These are phyloP conservation scores for Fraxinus albicans DNA, from an alignment of 305 asterid genomes.

Conservation along the genomic window DNA sequence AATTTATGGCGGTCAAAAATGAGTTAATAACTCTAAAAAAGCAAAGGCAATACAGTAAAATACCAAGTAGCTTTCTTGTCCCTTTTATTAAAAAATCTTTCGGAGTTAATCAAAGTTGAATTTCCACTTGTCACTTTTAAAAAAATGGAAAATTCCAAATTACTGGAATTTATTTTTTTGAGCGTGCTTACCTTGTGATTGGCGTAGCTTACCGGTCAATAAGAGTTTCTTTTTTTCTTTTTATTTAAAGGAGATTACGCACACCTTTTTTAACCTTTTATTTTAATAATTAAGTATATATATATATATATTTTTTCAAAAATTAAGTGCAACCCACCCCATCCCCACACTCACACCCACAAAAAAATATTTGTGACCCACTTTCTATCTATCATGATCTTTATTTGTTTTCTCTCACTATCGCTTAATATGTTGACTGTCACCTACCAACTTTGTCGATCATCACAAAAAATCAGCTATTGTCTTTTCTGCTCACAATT, in stretches of 20 bases:
- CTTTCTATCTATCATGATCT: neutral
- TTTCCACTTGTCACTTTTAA: slow-evolving; percentile 25
- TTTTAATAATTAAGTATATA: neutral
- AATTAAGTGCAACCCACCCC: neutral
- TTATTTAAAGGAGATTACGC: no score
- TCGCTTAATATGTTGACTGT: no score
- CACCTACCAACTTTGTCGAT: no score
- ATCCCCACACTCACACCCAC: neutral
- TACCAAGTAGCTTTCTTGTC: slow-evolving; percentile 23
- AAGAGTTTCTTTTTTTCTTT: no score
- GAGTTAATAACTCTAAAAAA: slow-evolving; percentile 32
- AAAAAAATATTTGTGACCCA: no score
- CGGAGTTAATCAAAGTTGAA: slow-evolving; percentile 27
- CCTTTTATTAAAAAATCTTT: slow-evolving; percentile 14
- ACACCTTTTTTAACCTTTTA: no score
- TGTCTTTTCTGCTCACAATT: neutral
- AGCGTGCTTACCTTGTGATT: neutral
- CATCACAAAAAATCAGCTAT: no score
- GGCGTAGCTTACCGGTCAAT: neutral
- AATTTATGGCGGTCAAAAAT: slow-evolving; percentile 51
- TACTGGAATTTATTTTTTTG: neutral
- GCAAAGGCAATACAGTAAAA: slow-evolving; percentile 32
- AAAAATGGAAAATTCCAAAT: slow-evolving; percentile 17
- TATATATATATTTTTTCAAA: no score
- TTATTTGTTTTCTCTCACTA: neutral